Base-by-base conservation (phyloP, 352 stramenopile species). In the Aphanomyces cochlioides region DNA sequence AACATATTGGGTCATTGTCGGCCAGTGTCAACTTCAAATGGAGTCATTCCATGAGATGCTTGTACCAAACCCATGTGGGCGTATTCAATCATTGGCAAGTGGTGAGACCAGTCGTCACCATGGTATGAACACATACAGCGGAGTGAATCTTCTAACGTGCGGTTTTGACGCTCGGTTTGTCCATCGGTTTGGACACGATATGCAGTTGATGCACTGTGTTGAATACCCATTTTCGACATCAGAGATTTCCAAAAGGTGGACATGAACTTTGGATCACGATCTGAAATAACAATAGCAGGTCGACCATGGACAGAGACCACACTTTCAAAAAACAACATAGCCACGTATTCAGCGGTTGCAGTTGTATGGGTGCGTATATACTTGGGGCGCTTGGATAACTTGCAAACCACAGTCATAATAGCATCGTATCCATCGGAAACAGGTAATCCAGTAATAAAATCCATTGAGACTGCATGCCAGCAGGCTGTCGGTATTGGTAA, bases 11-110 rank as follows among this genome's bases (percentile, higher is more conserved):
- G 6, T 36, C 47, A 40, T 58, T 67, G 10, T 4, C 59, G 59
- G 40, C 64, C 64, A 67, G 64, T 75, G 66, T 79, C 74, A 34
- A 79, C 15, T 39, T 79, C 68, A 47, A 79, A 79, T 0, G 72
- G 64, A 41, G 74, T 61, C 10, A 77, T 12, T 3, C 59, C 59
- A 2, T 58, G 74, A 4, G 72, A 71, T 8, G 38, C 36, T 17
- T 56, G 64, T 7, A 67, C 61, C 4, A 77, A 19, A 10, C 68
- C 72, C 5, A 67, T 59, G 68, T 77, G 72, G 13, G 74, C 65
- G 34, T 66, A 79, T 48, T 77, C 74, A 34, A 75, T 67, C 6
- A 69, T 73, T 41, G 65, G 66, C 5, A 77, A 67, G 12, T 64
- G 68, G 2, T 4, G 17, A 0, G 28, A 37, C 74, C 74, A 79